phyloP scores from a whole-genome alignment of 2,329 filamentous ascomycete genomes.

The Phialophora chinensis region DNA sequence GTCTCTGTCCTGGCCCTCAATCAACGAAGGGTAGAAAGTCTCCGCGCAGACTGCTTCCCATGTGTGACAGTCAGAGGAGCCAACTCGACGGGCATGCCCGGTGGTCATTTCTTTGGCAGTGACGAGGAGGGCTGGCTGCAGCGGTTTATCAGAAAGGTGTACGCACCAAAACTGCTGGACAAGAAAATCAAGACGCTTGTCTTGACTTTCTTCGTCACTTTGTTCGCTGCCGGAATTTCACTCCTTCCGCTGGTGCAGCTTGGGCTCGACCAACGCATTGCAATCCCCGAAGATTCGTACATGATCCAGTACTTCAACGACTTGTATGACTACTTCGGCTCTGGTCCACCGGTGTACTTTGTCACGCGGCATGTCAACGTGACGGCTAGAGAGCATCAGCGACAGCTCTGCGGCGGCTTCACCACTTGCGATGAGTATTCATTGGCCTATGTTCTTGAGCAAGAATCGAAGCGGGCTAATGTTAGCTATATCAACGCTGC shows the following conservation, averaged over 20 bases:
- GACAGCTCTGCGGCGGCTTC: constrained; percentile 87
- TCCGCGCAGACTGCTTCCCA: constrained; percentile 89
- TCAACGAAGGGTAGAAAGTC: constrained; percentile 85
- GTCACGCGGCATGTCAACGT: constrained; percentile 82
- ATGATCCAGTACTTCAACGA: constrained; percentile 97
- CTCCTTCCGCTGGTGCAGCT: constrained; percentile 83
- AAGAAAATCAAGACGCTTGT: constrained; percentile 80
- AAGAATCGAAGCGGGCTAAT: constrained; percentile 87
- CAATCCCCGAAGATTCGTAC: constrained; percentile 91
- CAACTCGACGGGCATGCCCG: constrained; percentile 67
- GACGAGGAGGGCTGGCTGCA: constrained; percentile 85
- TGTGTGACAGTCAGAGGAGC: constrained; percentile 82
- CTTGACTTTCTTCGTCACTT: constrained; percentile 79
- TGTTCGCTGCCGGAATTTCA: constrained; percentile 84
- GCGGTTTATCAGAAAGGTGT: constrained; percentile 85
- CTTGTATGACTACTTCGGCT: constrained; percentile 87
- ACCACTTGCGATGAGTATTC: constrained; percentile 85
- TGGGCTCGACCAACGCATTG: constrained; percentile 91
- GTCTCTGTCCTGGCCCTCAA: constrained; percentile 89
- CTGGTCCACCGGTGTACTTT: constrained; percentile 94
- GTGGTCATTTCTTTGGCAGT: constrained; percentile 71
- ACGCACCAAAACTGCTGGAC: constrained; percentile 80
- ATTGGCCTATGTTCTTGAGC: constrained; percentile 86
- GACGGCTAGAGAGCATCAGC: constrained; percentile 76
- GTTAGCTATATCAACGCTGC: constrained; percentile 87